Evolutionary conservation across 257 asterid genomes (phyloP).

Genomic region (Plantago major): DNA sequence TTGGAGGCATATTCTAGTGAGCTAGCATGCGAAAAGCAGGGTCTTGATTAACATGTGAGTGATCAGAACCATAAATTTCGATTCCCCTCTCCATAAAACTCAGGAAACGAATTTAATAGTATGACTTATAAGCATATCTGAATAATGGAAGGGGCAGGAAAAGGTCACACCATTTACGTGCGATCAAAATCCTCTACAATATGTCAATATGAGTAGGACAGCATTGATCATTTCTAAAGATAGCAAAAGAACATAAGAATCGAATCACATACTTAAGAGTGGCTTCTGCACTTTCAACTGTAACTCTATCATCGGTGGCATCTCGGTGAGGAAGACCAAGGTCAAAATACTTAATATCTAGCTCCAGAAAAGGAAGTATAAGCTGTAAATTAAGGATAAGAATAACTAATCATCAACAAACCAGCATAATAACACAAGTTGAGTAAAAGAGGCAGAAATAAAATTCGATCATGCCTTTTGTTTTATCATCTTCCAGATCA

Average conservation of each 20-base stretch:
- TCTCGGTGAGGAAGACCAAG: slow-evolving; percentile 70
- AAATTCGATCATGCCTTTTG: slow-evolving; percentile 35
- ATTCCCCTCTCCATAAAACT: too few species aligned
- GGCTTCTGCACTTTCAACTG: slow-evolving; percentile 75
- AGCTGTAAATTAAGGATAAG: slow-evolving; percentile 37
- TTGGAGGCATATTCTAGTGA: too few species aligned
- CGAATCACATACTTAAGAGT: slow-evolving; percentile 51
- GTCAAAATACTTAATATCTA: slow-evolving; percentile 68
- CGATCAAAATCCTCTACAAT: too few species aligned
- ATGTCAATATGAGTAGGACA: not conserved
- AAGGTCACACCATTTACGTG: too few species aligned
- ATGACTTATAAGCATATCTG: too few species aligned
- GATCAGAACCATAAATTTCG: too few species aligned
- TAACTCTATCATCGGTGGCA: slow-evolving; percentile 58
- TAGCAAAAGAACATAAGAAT: slow-evolving; percentile 6
- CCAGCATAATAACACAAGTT: not conserved
- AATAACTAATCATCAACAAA: slow-evolving; percentile 7
- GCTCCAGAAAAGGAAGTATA: slow-evolving; percentile 63
- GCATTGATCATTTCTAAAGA: not conserved
- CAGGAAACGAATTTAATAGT: too few species aligned
- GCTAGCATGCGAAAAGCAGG: too few species aligned
- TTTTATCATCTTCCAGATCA: slow-evolving; percentile 52
- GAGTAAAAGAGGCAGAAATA: not conserved
- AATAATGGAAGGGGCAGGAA: too few species aligned
- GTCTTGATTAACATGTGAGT: too few species aligned